These are phyloP conservation scores for Sergeia podlipaevii DNA, from an alignment of 208 protist species.

Conservation along the genomic window DNA sequence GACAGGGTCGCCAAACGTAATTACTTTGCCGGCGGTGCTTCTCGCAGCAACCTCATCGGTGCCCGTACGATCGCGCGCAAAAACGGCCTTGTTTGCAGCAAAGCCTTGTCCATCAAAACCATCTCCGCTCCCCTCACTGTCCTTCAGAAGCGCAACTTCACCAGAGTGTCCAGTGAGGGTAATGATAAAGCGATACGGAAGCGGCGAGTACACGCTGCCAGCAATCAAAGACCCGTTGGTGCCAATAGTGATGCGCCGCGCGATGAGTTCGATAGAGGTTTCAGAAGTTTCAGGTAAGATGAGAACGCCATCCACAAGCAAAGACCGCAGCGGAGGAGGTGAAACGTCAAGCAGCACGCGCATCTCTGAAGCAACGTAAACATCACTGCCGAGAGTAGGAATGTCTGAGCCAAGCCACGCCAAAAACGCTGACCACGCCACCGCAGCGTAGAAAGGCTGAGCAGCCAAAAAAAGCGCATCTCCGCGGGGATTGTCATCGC, in stretches of 20 bases:
- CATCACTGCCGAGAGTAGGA: conserved; percentile 16
- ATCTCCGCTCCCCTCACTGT: too few relatives aligned
- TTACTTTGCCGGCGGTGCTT: too few relatives aligned
- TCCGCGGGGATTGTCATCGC: conserved; percentile 11
- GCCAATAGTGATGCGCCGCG: conserved; percentile 17
- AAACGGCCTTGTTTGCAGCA: too few relatives aligned
- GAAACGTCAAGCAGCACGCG: conserved; percentile 36
- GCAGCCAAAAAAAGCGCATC: conserved; percentile 20
- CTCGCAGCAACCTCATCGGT: conserved; percentile 15
- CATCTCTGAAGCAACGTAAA: conserved; percentile 16
- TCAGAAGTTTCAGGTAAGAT: conserved; percentile 35
- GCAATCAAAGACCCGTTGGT: conserved; percentile 22
- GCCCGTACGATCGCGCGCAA: too few relatives aligned
- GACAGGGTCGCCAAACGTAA: too few relatives aligned
- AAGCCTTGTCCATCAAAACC: too few relatives aligned
- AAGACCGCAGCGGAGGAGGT: conserved; percentile 18
- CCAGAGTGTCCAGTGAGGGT: conserved; percentile 15
- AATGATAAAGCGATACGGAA: conserved; percentile 21
- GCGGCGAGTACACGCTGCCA: conserved; percentile 20
- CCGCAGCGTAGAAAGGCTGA: conserved; percentile 31
- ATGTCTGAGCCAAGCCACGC: conserved; percentile 24
- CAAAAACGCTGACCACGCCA: conserved; percentile 39
- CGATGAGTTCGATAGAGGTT: conserved; percentile 21
- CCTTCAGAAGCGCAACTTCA: conserved; percentile 13
- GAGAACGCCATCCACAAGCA: conserved; percentile 30